Conservation (phyloP, 495 filamentous ascomycete genomes). For the Neurospora sp. region DNA sequence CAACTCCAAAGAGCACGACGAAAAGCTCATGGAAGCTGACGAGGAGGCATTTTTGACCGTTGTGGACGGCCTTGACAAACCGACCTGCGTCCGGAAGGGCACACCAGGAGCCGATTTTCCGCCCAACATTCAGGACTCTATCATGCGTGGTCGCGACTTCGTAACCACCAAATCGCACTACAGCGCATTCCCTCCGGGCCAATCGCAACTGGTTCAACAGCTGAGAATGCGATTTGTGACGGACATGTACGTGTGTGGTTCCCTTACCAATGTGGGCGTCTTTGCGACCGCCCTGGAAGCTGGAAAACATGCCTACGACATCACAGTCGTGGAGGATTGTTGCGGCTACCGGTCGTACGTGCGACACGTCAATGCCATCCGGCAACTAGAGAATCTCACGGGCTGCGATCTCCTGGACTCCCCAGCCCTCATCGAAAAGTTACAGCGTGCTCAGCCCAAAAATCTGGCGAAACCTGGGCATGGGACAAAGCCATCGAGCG, state of each 20-base stretch:
- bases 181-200: constrained; percentile 56
- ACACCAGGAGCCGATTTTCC: constrained; percentile 61
- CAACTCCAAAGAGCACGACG: constrained; percentile 17
- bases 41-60: constrained; percentile 51
- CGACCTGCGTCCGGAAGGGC: constrained; percentile 47
- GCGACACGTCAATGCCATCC: constrained; percentile 67
- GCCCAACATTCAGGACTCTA: constrained; percentile 42
- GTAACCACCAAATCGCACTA: constrained; percentile 74
- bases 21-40: constrained; percentile 21
- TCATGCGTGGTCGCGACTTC: constrained; percentile 51
- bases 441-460: constrained; percentile 9
- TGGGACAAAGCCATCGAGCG: neutral
- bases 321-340: constrained; percentile 83
- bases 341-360: constrained; percentile 67
- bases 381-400: constrained; percentile 64
- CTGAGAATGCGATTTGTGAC: constrained; percentile 70
- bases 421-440: constrained; percentile 41
- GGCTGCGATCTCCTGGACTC: constrained; percentile 57
- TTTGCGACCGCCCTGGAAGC: constrained; percentile 91
- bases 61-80: constrained; percentile 28
- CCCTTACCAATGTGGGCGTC: constrained; percentile 79
- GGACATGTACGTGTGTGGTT: constrained; percentile 84
- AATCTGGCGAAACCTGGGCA: neutral
- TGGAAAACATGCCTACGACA: constrained; percentile 71
- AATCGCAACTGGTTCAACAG: constrained; percentile 54